Percentiles rank a stretch among this genome's conserved stretches.
Evolutionary conservation across 345 rosid species (phyloP).

Genomic region (Aquilaria malaccensis): DNA sequence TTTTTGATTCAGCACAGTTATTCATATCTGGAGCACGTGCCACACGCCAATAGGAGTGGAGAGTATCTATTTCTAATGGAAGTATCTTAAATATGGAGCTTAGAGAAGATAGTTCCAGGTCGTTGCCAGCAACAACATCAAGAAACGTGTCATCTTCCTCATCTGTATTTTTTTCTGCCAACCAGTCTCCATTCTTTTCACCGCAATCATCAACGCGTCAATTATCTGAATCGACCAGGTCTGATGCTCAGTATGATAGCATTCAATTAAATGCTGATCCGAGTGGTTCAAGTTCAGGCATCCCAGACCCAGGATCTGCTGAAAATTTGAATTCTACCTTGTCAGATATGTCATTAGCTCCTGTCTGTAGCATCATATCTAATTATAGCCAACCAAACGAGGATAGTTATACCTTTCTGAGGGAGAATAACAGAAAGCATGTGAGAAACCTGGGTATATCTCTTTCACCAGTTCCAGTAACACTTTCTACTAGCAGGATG

Average conservation of each 20-base stretch:
- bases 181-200: slow-evolving; percentile 88
- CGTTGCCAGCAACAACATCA: slow-evolving; percentile 40
- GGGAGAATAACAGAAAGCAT: slow-evolving; percentile 33
- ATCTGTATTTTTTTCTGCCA: slow-evolving; percentile 85
- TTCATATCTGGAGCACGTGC: slow-evolving; percentile 19
- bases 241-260: slow-evolving; percentile 55
- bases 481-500: slow-evolving; percentile 57
- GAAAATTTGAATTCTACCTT: slow-evolving; percentile 29
- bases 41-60: slow-evolving; percentile 30
- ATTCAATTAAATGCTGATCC: slow-evolving; percentile 36
- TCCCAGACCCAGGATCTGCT: slow-evolving; percentile 35
- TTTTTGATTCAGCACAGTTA: slow-evolving; percentile 30
- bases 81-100: slow-evolving; percentile 42
- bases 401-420: slow-evolving; percentile 19
- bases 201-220: slow-evolving; percentile 66
- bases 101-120: slow-evolving; percentile 66
- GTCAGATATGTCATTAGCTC: slow-evolving; percentile 28
- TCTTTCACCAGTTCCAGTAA: slow-evolving; percentile 40
- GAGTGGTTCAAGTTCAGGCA: slow-evolving; percentile 46
- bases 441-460: slow-evolving; percentile 31
- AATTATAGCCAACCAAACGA: slow-evolving; percentile 25
- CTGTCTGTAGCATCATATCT: slow-evolving; percentile 34
- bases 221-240: slow-evolving; percentile 52
- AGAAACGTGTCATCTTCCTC: slow-evolving; percentile 86
- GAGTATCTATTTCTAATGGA: slow-evolving; percentile 2